phyloP scores from a whole-genome alignment of 2,329 filamentous ascomycete genomes.

The Neonectria magnoliae region DNA sequence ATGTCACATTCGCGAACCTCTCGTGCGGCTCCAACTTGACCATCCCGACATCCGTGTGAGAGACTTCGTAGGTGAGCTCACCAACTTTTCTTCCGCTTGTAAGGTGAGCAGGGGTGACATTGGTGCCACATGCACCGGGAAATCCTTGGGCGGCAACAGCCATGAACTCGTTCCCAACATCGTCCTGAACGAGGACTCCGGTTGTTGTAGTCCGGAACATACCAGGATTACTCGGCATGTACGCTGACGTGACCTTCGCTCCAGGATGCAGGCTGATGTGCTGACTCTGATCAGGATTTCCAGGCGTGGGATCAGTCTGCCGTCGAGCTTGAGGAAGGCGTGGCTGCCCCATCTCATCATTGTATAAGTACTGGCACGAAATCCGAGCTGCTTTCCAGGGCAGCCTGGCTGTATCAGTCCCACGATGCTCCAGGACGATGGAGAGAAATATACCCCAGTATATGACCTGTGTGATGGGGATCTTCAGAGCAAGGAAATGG shows the following conservation, averaged over 20 bases:
- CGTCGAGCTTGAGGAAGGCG: not conserved
- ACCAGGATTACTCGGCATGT: not conserved
- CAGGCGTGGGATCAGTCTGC: not conserved
- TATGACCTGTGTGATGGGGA: constrained; percentile 8
- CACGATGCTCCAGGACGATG: constrained; percentile 6
- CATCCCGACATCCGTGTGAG: not conserved
- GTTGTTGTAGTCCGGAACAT: constrained; percentile 4
- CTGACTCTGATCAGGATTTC: constrained; percentile 5
- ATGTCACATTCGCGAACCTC: not conserved
- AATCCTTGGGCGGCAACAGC: constrained; percentile 3
- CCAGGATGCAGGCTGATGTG: not conserved
- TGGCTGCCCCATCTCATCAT: constrained; percentile 11
- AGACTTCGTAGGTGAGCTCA: constrained; percentile 3
- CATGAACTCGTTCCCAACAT: constrained; percentile 1
- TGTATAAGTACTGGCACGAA: not conserved
- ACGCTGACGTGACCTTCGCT: not conserved
- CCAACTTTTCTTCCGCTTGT: constrained; percentile 2
- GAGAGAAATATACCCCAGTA: constrained; percentile 3
- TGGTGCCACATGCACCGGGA: not conserved
- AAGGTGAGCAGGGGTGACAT: not conserved
- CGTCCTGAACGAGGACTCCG: constrained; percentile 2
- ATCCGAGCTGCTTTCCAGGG: not conserved
- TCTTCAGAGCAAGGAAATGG: not conserved
- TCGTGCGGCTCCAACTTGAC: not conserved
- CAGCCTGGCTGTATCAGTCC: not conserved